Percentiles rank a stretch among this genome's conserved stretches.
Evolutionary conservation across 106 monocot species (phyloP).

Genomic region (Triglochin maritima): DNA sequence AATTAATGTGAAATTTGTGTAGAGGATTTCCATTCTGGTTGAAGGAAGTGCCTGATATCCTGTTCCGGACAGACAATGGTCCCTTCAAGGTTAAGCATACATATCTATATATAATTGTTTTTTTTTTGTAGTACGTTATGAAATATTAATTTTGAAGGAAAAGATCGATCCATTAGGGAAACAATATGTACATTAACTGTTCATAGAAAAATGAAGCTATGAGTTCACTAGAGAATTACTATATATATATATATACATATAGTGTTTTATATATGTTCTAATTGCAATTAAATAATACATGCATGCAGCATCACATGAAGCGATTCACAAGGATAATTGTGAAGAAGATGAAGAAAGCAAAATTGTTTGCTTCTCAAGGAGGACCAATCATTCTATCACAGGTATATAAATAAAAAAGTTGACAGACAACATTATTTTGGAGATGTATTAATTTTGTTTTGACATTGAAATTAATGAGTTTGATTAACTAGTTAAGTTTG

Average conservation of each 20-base stretch:
- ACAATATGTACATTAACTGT: too few relatives aligned
- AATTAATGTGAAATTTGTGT: too few relatives aligned
- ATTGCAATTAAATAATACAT: background rate
- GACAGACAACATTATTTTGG: background rate
- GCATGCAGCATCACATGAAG: slow-evolving; percentile 49
- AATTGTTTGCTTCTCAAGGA: slow-evolving; percentile 54
- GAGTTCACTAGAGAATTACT: too few relatives aligned
- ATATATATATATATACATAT: too few relatives aligned
- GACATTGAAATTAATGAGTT: background rate
- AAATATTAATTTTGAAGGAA: background rate
- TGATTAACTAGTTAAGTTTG: background rate
- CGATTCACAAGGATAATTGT: slow-evolving; percentile 34
- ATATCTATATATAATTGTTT: background rate
- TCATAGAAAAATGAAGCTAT: too few relatives aligned
- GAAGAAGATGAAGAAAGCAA: slow-evolving; percentile 54
- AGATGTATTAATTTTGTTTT: background rate
- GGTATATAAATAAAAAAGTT: slow-evolving; percentile 15
- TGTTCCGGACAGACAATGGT: slow-evolving; percentile 63
- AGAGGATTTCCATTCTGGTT: slow-evolving; percentile 94
- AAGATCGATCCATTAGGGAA: background rate
- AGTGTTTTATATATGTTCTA: background rate
- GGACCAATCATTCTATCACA: slow-evolving; percentile 71
- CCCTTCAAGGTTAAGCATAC: slow-evolving; percentile 64
- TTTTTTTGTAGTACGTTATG: background rate
- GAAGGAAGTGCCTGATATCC: slow-evolving; percentile 48